These are phyloP conservation scores for Aureobasidium uvarum DNA, from an alignment of 2,329 filamentous ascomycete genomes.

Conservation along the genomic window DNA sequence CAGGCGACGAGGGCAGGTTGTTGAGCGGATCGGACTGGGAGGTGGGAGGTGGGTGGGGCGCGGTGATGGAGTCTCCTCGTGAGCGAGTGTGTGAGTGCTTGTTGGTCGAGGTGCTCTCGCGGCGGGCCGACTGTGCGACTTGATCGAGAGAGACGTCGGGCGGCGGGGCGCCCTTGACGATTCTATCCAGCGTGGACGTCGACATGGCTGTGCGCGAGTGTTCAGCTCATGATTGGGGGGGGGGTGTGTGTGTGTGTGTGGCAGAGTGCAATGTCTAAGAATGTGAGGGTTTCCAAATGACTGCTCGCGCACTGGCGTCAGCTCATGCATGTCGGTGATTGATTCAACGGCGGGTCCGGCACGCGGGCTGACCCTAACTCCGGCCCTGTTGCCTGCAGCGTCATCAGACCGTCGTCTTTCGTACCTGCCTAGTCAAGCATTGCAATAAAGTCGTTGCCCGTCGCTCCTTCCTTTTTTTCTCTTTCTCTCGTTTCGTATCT, in stretches of 20 bases:
- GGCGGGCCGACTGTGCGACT: constrained; percentile 41
- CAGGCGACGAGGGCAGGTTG: constrained; percentile 81
- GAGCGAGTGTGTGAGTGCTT: constrained; percentile 36
- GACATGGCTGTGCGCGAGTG: constrained; percentile 21
- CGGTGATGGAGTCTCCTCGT: constrained; percentile 34
- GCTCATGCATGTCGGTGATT: not conserved
- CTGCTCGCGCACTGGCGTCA: not conserved
- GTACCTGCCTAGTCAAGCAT: not conserved
- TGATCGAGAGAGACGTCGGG: constrained; percentile 54
- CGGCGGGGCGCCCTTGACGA: constrained; percentile 84
- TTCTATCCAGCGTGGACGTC: constrained; percentile 65
- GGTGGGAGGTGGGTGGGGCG: constrained; percentile 39
- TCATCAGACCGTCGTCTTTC: not conserved
- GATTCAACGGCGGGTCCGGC: constrained; percentile 2
- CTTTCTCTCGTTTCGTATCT: not conserved
- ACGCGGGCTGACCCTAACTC: constrained; percentile 9
- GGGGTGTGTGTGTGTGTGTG: too few species aligned
- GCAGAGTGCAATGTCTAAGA: not conserved
- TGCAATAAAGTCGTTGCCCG: constrained; percentile 12
- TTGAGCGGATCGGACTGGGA: constrained; percentile 66
- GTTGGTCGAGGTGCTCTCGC: constrained; percentile 47
- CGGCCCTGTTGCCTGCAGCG: constrained; percentile 7
- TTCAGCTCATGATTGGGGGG: constrained; percentile 18
- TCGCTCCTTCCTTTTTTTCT: constrained; percentile 7
- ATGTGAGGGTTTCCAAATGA: not conserved